Base-by-base conservation (phyloP, 306 rosid species). In the Arachis stenosperma region DNA sequence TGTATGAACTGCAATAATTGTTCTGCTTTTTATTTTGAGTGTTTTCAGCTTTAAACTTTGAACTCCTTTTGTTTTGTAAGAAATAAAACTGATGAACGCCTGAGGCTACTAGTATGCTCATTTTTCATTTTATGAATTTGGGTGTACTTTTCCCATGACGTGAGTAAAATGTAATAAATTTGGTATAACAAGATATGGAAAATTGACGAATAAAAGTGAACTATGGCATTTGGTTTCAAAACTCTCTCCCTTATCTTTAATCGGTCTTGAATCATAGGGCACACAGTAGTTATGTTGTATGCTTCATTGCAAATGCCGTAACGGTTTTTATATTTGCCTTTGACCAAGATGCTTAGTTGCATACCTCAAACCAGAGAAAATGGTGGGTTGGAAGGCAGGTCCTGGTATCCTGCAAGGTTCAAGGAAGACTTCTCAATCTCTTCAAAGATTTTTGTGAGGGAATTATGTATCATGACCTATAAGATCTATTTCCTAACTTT, bases 61-160 rank as follows among this genome's bases (percentile, higher is more conserved):
- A 41, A 66, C 73, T 61, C 7, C 5, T 70, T 52, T 54, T 13
- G 6, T 39, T n/a, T 17, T 43, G 15, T 61, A 22, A 15, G 58
- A 69, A 74, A 79, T 79, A 80, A 79, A 78, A 51, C 36, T 67
- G 57, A 39, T 10, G 78, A 56, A 5, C 62, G 50, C 22, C 51
- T 44, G n/a, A 55, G 22, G 6, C 68, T 12, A 14, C 69, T n/a
- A 13, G 15, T 64, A 17, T 56, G 50, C 9, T 66, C 43, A 60
- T 63, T 71, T 30, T 13, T 75, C 57, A 9, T 61, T 22, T 43
- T 5, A 4, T 6, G 57, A 65, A 58, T 81, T 30, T 61, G 56
- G 60, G 22, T 67, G 29, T 75, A 9, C 6, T 29, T 8, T 42
- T 4, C 74, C 8, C 51, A 9, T 17, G 11, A 8, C 13, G 46